Conservation (phyloP, 1,139 yeast species). For the Arxiozyma telluris region DNA sequence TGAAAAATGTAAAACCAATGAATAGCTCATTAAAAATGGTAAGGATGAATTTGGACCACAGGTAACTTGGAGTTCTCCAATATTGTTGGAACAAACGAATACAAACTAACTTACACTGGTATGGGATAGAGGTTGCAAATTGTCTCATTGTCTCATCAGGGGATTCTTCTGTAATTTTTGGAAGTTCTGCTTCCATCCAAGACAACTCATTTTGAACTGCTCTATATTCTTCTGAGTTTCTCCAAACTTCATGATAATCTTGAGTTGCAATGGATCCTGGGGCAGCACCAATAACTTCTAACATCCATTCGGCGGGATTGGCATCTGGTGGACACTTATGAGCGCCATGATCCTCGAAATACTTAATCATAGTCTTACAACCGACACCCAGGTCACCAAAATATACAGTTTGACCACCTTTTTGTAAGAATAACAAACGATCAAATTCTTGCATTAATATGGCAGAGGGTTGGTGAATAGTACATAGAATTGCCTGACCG, state of each 20-base stretch:
- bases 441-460: conserved; percentile 69
- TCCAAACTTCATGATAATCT: conserved; percentile 63
- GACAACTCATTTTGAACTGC: conserved; percentile 38
- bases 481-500: conserved; percentile 78
- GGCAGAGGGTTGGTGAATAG: conserved; percentile 81
- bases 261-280: conserved; percentile 62
- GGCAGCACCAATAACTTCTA: conserved; percentile 72
- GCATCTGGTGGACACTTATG: conserved; percentile 55
- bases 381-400: conserved; percentile 71
- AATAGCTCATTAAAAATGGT: conserved; percentile 45
- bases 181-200: conserved; percentile 39
- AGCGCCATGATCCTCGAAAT: conserved; percentile 66
- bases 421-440: conserved; percentile 58
- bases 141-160: conserved; percentile 27
- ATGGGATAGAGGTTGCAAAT: conserved; percentile 34
- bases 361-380: conserved; percentile 50
- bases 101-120: conserved; percentile 47
- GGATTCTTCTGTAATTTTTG: conserved; percentile 30
- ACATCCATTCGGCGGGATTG: conserved; percentile 81
- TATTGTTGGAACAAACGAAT: conserved; percentile 46
- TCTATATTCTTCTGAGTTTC: conserved; percentile 44
- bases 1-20: conserved; percentile 67
- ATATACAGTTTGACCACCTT: conserved; percentile 72
- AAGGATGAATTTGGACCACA: conserved; percentile 46
- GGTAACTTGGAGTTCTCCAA: conserved; percentile 53